A percentile compares a stretch with the other conserved stretches of the same genome.
Evolutionary conservation across 1,284 basidiomycete species (phyloP).

Genomic region (Ceratobasidium theobromae): DNA sequence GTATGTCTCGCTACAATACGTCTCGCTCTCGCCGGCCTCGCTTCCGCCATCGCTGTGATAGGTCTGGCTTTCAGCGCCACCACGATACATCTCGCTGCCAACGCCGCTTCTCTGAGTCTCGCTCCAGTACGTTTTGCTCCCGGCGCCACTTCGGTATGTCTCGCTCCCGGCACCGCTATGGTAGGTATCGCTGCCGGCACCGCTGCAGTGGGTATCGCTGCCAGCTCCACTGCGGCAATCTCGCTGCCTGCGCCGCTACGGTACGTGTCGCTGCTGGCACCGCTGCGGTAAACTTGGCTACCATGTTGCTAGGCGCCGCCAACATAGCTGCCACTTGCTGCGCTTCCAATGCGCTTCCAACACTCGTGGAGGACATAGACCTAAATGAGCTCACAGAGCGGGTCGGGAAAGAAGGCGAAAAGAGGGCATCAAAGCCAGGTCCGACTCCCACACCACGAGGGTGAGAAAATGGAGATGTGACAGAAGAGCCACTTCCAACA

Average conservation of each 20-base stretch:
- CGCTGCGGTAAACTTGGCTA: conserved; percentile 33
- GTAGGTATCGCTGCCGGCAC: not conserved
- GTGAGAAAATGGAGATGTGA: conserved; percentile 20
- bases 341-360: conserved; percentile 4
- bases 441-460: conserved; percentile 21
- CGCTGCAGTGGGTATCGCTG: conserved; percentile 16
- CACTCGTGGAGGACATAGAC: not conserved
- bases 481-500: not conserved
- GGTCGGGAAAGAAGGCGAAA: conserved; percentile 21
- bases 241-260: conserved; percentile 5
- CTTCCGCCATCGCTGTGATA: conserved; percentile 3
- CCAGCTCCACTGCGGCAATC: no score
- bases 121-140: conserved; percentile 31
- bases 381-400: conserved; percentile 13
- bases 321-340: conserved; percentile 13
- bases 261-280: not conserved
- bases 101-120: conserved; percentile 38
- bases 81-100: conserved; percentile 37
- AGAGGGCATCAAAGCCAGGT: conserved; percentile 23
- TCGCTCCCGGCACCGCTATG: no score
- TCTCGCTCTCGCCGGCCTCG: not conserved
- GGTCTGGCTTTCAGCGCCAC: not conserved
- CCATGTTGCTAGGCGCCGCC: conserved; percentile 36
- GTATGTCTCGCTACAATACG: not conserved
- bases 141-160: no score